Evolutionary conservation across 306 rosid genomes (phyloP).

Genomic region (Boehmeria nivea): DNA sequence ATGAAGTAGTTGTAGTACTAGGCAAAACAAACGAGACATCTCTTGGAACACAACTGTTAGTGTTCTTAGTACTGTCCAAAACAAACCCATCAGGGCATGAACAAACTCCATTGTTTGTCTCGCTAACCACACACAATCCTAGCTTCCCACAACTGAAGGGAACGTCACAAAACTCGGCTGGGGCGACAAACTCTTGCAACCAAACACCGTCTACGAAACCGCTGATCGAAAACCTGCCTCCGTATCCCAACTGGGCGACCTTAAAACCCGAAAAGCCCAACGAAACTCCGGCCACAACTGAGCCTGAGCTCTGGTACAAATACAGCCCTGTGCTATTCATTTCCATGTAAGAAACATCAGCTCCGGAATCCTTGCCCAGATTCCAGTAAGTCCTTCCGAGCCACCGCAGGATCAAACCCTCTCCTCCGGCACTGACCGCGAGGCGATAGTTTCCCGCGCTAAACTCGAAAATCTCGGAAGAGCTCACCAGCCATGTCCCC

Average conservation of each 20-base stretch:
- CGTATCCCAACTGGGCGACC: conserved; percentile 13
- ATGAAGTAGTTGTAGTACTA: neutral
- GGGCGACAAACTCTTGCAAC: conserved; percentile 5
- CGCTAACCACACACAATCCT: conserved; percentile 2
- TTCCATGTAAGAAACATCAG: conserved; percentile 7
- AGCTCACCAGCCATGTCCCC: conserved; percentile 5
- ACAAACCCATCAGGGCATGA: conserved; percentile 8
- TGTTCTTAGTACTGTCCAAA: too few relatives aligned
- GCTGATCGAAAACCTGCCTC: neutral
- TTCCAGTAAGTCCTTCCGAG: conserved; percentile 15
- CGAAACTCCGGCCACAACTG: neutral
- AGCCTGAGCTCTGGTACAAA: neutral
- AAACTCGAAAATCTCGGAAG: neutral
- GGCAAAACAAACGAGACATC: conserved; percentile 3
- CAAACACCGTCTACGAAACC: neutral
- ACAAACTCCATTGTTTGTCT: neutral
- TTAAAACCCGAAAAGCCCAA: neutral
- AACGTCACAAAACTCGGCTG: conserved; percentile 7
- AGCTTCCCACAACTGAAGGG: conserved; percentile 6
- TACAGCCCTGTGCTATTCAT: conserved; percentile 10
- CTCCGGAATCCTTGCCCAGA: neutral
- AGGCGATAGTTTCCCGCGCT: neutral
- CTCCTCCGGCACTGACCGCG: neutral
- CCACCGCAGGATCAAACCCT: conserved; percentile 9
- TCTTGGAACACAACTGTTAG: conserved; percentile 2